Evolutionary conservation across 768 basidiomycete species (phyloP).

Genomic region (Trametopsis cervina): DNA sequence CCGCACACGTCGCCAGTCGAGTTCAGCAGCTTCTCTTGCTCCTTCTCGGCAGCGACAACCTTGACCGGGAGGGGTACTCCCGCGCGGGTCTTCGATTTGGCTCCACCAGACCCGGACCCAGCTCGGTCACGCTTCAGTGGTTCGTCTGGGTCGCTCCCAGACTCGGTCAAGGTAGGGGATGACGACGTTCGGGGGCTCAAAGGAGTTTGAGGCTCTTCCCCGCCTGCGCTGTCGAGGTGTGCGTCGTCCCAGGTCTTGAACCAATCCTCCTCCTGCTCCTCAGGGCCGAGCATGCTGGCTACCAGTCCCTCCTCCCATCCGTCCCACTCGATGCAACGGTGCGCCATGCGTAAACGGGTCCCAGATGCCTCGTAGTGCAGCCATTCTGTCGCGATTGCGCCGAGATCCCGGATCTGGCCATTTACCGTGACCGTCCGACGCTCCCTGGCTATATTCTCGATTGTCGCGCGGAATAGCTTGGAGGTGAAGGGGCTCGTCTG

Average conservation of each 20-base stretch:
- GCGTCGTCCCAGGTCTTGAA: constrained; percentile 36
- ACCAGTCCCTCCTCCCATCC: constrained; percentile 87
- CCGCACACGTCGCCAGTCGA: constrained; percentile 73
- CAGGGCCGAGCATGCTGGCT: constrained; percentile 65
- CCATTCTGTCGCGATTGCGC: constrained; percentile 59
- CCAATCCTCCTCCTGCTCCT: constrained; percentile 69
- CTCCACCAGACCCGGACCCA: constrained; percentile 4
- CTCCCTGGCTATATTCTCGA: constrained; percentile 39
- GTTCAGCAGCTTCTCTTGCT: constrained; percentile 64
- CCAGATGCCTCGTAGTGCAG: constrained; percentile 64
- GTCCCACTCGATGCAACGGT: constrained; percentile 83
- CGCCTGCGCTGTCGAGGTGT: constrained; percentile 10
- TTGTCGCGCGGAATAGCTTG: constrained; percentile 60
- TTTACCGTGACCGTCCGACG: constrained; percentile 16
- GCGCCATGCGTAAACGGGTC: constrained; percentile 62
- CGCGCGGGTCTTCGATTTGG: constrained; percentile 31
- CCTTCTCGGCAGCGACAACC: constrained; percentile 48
- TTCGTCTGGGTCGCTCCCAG: constrained; percentile 11
- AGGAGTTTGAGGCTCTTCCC: not conserved
- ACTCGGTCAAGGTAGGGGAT: constrained; percentile 15
- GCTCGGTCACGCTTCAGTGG: constrained; percentile 2
- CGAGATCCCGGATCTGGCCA: constrained; percentile 26
- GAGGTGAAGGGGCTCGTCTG: constrained; percentile 72
- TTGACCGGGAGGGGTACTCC: constrained; percentile 39
- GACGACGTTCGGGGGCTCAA: constrained; percentile 11